Base-by-base conservation (phyloP, 2,329 filamentous ascomycete species). In the Boeremia lycopersici region DNA sequence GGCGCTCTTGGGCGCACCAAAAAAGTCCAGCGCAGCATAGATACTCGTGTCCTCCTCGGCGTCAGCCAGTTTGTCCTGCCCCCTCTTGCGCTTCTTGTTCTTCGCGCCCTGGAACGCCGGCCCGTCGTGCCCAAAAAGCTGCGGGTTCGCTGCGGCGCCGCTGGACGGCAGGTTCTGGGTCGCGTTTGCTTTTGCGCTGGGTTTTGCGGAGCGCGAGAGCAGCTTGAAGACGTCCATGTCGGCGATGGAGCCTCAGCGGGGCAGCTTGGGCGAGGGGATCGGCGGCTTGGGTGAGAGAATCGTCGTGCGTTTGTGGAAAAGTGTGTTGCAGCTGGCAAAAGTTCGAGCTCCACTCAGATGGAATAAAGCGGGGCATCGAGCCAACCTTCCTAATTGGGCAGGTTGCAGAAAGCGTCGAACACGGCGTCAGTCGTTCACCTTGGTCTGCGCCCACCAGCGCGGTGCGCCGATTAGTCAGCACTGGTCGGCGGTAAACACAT, bases 171-270 rank as follows among this genome's bases (percentile, higher is more conserved):
- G 77, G 50, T 79, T 82, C 3, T 76, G 65, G 17, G 75, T 58
- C 28, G 73, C 69, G 10, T 66, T 57, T 4, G 39, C 25, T 44
- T 76, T 79, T 53, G 78, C 69, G 12, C 80, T 77, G 30, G 52
- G 30, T 65, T 89, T 90, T 3, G 85, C 86, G 53, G 88, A 88
- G 45, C 89, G 83, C 31, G 89, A 90, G 55, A 92, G 78, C 29
- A 92, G 78, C 67, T 87, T 90, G 68, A 91, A 79, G 49, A 91
- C 86, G 75, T 92, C 88, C 88, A 90, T 90, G 51, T 13, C 19
- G 19, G 19, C 19, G 19, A 5, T 23, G 3, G 19, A 23, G 19
- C 19, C 19, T 23, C 19, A 5, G 19, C 19, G 19, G 19, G 19
- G 19, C 19, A 23, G 19, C 19, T 23, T 23, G 19, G 2, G 19